Evolutionary conservation across 768 basidiomycete species (phyloP).

Genomic region (Russula compacta): DNA sequence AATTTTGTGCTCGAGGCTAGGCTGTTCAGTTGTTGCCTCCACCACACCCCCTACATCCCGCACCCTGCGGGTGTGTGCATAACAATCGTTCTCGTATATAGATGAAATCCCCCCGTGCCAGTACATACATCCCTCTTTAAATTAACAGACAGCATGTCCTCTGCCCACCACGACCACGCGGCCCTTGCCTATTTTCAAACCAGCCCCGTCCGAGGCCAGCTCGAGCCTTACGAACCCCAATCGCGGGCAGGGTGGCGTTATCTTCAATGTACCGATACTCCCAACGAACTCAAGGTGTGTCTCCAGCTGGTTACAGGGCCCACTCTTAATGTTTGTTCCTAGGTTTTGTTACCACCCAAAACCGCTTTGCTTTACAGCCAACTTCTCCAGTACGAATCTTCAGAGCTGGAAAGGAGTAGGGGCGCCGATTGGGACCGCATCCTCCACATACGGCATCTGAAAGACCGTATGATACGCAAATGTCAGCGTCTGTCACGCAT

Average conservation of each 20-base stretch:
- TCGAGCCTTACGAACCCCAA: slow-evolving; percentile 52
- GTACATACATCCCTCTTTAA: background rate
- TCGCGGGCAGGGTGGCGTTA: slow-evolving; percentile 57
- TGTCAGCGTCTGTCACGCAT: slow-evolving; percentile 54
- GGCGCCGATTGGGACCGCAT: slow-evolving; percentile 58
- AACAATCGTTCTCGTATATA: background rate
- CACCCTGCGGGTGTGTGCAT: background rate
- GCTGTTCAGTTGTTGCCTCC: background rate
- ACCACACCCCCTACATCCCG: background rate
- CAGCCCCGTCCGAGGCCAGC: slow-evolving; percentile 65
- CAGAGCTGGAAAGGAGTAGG: slow-evolving; percentile 50
- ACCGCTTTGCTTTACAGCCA: slow-evolving; percentile 59
- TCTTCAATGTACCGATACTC: slow-evolving; percentile 69
- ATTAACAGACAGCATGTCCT: slow-evolving; percentile 11
- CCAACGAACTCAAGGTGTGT: slow-evolving; percentile 60
- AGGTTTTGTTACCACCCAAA: slow-evolving; percentile 63
- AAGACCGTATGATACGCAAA: slow-evolving; percentile 77
- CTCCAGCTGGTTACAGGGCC: background rate
- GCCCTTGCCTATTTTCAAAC: slow-evolving; percentile 46
- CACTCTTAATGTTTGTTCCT: slow-evolving; percentile 13
- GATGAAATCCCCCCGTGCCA: background rate
- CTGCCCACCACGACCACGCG: slow-evolving; percentile 3
- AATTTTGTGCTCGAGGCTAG: slow-evolving; percentile 1
- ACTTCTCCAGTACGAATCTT: slow-evolving; percentile 51
- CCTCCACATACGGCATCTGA: slow-evolving; percentile 65